Percentiles rank a stretch among this genome's conserved stretches.
Evolutionary conservation across 352 stramenopile genomes (phyloP).

Genomic region (Phytopythium vexans): DNA sequence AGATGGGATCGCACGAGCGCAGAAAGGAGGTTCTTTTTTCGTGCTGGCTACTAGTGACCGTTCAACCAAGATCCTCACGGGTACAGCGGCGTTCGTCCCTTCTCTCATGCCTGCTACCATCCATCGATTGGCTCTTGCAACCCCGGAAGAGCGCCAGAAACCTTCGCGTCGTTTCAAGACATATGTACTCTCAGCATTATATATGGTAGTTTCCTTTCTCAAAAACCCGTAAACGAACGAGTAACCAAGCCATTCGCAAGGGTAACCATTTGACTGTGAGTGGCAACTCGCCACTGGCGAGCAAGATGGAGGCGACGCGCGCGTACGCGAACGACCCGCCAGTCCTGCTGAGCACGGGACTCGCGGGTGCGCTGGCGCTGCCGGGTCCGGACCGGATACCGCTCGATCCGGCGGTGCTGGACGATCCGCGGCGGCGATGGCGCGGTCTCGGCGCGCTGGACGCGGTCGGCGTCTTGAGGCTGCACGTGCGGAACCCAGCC

Average conservation of each 20-base stretch:
- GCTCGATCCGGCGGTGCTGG: constrained; percentile 40
- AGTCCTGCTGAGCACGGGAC: constrained; percentile 40
- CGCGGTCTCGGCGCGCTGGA: constrained; percentile 34
- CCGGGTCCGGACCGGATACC: constrained; percentile 45
- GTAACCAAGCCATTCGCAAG: not conserved
- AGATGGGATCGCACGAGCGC: too few relatives aligned
- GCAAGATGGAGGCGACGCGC: constrained; percentile 50
- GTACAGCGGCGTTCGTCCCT: too few relatives aligned
- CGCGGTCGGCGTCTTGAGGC: constrained; percentile 36
- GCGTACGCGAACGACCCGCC: constrained; percentile 57
- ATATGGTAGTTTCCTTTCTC: not conserved
- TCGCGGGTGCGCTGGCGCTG: constrained; percentile 44
- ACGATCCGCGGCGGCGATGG: constrained; percentile 41
- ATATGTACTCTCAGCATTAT: not conserved
- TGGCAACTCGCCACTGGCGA: too few relatives aligned
- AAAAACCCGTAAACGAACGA: not conserved
- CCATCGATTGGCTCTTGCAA: not conserved
- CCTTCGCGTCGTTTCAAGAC: not conserved
- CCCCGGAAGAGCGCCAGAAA: not conserved
- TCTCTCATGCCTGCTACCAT: too few relatives aligned
- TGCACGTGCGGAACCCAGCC: constrained; percentile 50
- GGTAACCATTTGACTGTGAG: too few relatives aligned
- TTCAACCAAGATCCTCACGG: too few relatives aligned
- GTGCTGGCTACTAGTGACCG: not conserved
- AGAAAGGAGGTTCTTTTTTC: not conserved